These are phyloP conservation scores for Neltuma alba DNA, from an alignment of 306 rosid genomes.

Conservation along the genomic window DNA sequence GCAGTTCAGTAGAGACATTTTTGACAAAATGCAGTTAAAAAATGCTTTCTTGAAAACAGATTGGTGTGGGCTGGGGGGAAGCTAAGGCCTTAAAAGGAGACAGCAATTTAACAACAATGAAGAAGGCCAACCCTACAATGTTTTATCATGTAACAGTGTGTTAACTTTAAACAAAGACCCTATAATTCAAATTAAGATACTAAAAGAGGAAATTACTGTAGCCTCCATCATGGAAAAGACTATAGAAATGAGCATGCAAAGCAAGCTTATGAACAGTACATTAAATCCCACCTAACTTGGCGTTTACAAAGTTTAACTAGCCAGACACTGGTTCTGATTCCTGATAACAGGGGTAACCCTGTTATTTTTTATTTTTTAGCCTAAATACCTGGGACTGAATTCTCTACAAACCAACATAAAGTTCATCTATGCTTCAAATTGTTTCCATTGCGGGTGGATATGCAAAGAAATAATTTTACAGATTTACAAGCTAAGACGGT, in stretches of 20 bases:
- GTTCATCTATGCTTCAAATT: not conserved
- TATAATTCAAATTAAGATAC: not conserved
- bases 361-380: too few relatives aligned
- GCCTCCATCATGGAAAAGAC: not conserved
- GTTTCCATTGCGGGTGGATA: not conserved
- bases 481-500: not conserved
- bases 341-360: not conserved
- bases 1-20: not conserved
- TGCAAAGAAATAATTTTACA: not conserved
- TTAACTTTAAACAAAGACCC: not conserved
- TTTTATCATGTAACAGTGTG: not conserved
- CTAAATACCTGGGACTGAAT: not conserved
- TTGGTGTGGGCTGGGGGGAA: not conserved
- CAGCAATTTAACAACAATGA: not conserved
- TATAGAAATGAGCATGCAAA: not conserved
- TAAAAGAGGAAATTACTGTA: not conserved
- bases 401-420: not conserved
- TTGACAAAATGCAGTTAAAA: not conserved
- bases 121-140: not conserved
- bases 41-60: not conserved
- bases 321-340: not conserved
- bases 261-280: conserved; percentile 6
- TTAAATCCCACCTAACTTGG: conserved; percentile 5
- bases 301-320: conserved; percentile 7
- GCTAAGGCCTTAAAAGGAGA: not conserved